These are phyloP conservation scores for Zancudomyces culisetae DNA, from an alignment of 371 early-diverging fungal species.

Conservation along the genomic window DNA sequence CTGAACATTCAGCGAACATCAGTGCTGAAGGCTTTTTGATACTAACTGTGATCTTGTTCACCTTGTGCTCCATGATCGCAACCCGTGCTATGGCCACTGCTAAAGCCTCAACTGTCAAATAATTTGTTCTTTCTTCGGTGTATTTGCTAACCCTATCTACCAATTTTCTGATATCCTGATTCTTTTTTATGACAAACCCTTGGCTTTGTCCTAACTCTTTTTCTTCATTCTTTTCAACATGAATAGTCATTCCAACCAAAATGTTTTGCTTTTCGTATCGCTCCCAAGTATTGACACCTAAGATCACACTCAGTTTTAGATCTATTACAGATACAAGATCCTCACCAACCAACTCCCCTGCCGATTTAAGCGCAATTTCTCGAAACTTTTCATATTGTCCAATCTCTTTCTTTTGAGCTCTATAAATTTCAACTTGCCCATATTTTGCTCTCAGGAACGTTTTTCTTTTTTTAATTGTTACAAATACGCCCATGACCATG, in stretches of 20 bases:
- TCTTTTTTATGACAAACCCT: slow-evolving; percentile 17
- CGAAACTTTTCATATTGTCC: not conserved
- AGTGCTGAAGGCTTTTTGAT: slow-evolving; percentile 86
- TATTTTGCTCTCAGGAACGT: slow-evolving; percentile 79
- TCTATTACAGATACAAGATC: slow-evolving; percentile 61
- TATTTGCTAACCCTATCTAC: slow-evolving; percentile 50
- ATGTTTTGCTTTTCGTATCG: slow-evolving; percentile 84
- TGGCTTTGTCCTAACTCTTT: not conserved
- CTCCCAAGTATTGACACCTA: slow-evolving; percentile 93
- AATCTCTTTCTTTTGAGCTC: slow-evolving; percentile 26
- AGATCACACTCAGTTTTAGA: slow-evolving; percentile 59
- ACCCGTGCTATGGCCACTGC: slow-evolving; percentile 48
- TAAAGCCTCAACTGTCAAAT: slow-evolving; percentile 70
- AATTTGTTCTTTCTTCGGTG: slow-evolving; percentile 50
- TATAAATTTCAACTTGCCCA: slow-evolving; percentile 69
- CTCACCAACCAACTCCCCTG: slow-evolving; percentile 4
- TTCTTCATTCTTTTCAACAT: slow-evolving; percentile 16
- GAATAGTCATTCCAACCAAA: slow-evolving; percentile 50
- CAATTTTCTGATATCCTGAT: slow-evolving; percentile 64
- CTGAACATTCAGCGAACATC: slow-evolving; percentile 75
- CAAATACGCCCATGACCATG: slow-evolving; percentile 32
- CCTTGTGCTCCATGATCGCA: slow-evolving; percentile 57
- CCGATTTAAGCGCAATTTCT: not conserved
- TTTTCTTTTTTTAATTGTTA: slow-evolving; percentile 69
- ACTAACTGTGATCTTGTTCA: slow-evolving; percentile 61